Percentiles rank a stretch among this genome's conserved stretches.
These are phyloP conservation scores for Dillenia suffruticosa DNA, from an alignment of 164 flowering plant species.

Conservation along the genomic window DNA sequence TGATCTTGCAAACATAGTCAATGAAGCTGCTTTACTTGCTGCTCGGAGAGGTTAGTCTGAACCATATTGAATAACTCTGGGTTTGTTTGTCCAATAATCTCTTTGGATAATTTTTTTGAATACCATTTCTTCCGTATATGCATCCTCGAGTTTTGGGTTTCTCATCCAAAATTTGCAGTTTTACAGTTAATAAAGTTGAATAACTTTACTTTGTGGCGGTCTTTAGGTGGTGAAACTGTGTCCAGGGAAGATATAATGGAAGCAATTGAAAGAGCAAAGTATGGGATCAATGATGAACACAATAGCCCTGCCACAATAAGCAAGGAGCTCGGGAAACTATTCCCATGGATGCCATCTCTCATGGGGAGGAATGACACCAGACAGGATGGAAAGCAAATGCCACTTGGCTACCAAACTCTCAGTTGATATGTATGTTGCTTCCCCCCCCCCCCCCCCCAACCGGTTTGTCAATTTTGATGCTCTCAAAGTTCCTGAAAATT, in stretches of 20 bases:
- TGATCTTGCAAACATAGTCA: conserved; percentile 95
- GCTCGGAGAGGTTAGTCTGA: conserved; percentile 85
- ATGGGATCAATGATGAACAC: conserved; percentile 66
- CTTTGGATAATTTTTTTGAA: no score
- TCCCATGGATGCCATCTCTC: conserved; percentile 88
- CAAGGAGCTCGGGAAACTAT: conserved; percentile 69
- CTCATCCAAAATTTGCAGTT: no score
- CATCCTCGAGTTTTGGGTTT: no score
- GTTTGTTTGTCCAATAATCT: background rate
- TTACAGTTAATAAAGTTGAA: no score
- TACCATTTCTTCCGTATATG: no score
- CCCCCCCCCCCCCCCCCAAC: no score
- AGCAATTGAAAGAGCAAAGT: conserved; percentile 92
- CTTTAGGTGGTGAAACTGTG: conserved; percentile 66
- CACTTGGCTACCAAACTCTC: conserved; percentile 74
- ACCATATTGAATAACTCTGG: background rate
- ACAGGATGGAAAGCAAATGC: conserved; percentile 50
- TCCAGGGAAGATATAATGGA: conserved; percentile 88
- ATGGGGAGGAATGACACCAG: conserved; percentile 39
- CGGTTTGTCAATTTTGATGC: no score
- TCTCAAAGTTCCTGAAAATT: no score
- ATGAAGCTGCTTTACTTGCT: conserved; percentile 94
- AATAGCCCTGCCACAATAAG: conserved; percentile 32
- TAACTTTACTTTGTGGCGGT: background rate
- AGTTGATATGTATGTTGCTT: conserved; percentile 38